phyloP scores from a whole-genome alignment of 345 rosid species.

The Trapa bicornis region DNA sequence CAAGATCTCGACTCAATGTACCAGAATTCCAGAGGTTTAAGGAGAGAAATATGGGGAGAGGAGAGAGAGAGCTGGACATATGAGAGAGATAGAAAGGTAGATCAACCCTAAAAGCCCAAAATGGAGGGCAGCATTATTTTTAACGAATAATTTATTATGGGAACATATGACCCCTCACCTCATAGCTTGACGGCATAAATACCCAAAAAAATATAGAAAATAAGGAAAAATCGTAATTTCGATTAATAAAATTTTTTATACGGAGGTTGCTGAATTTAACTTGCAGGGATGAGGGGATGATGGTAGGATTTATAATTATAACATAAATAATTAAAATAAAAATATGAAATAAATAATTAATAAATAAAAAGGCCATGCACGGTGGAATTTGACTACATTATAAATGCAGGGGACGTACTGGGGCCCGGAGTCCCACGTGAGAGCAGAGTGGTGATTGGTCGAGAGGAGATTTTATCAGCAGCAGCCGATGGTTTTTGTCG shows the following conservation, averaged over 20 bases:
- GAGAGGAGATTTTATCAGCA: constrained; percentile 26
- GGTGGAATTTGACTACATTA: too few species aligned
- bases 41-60: background rate
- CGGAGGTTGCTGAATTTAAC: too few species aligned
- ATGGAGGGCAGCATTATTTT: background rate
- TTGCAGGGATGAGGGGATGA: too few species aligned
- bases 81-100: background rate
- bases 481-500: constrained; percentile 1
- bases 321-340: too few species aligned
- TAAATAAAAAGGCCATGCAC: too few species aligned
- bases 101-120: background rate
- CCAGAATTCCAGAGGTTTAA: background rate
- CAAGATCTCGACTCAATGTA: background rate
- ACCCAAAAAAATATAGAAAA: background rate
- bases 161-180: too few species aligned
- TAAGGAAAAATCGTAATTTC: background rate
- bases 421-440: constrained; percentile 55
- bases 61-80: background rate
- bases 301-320: background rate
- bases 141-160: too few species aligned
- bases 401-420: background rate
- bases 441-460: constrained; percentile 43
- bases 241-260: too few species aligned
- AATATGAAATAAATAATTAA: too few species aligned
- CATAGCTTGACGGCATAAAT: too few species aligned